Evolutionary conservation across 2,329 filamentous ascomycete genomes (phyloP).

Genomic region (Aspergillus puulaauensis): DNA sequence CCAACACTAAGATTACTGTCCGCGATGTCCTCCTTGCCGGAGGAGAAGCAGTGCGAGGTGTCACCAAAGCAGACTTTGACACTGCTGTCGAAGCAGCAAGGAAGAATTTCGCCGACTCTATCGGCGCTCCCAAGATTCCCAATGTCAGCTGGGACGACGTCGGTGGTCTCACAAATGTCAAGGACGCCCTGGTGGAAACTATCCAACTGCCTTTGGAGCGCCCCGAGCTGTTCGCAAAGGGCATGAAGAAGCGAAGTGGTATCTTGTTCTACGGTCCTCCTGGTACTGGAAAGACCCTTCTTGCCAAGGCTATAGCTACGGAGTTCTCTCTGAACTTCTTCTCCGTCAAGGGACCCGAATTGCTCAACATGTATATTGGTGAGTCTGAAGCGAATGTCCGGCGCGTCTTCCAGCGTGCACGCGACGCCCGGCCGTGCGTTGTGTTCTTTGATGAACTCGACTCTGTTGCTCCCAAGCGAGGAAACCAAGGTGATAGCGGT

Average conservation of each 20-base stretch:
- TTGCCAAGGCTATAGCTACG: constrained; percentile 98
- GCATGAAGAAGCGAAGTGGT: constrained; percentile 98
- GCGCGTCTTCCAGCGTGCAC: constrained; percentile 98
- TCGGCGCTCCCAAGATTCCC: constrained; percentile 95
- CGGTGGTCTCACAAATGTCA: constrained; percentile 87
- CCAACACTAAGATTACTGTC: constrained; percentile 55
- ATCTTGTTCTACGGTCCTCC: constrained; percentile 98
- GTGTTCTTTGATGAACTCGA: constrained; percentile 99
- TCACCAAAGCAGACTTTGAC: constrained; percentile 84
- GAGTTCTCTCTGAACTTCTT: constrained; percentile 99
- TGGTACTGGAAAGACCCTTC: constrained; percentile 98
- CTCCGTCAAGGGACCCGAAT: constrained; percentile 96
- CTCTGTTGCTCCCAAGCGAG: constrained; percentile 92
- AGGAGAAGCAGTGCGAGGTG: constrained; percentile 72
- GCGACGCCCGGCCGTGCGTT: constrained; percentile 93
- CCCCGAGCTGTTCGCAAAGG: constrained; percentile 91
- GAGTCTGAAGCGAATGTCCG: constrained; percentile 99
- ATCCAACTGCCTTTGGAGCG: constrained; percentile 90
- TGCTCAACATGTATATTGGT: constrained; percentile 99
- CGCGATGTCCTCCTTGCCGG: constrained; percentile 87
- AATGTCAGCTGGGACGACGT: constrained; percentile 97
- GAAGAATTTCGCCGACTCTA: constrained; percentile 97
- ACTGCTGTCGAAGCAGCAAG: constrained; percentile 90
- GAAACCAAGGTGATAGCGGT: constrained; percentile 94
- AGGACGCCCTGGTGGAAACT: constrained; percentile 94